Evolutionary conservation across 2,329 filamentous ascomycete genomes (phyloP), one percentile per base, ranked within the genome.

Genomic region (Claviceps pazoutovae): DNA sequence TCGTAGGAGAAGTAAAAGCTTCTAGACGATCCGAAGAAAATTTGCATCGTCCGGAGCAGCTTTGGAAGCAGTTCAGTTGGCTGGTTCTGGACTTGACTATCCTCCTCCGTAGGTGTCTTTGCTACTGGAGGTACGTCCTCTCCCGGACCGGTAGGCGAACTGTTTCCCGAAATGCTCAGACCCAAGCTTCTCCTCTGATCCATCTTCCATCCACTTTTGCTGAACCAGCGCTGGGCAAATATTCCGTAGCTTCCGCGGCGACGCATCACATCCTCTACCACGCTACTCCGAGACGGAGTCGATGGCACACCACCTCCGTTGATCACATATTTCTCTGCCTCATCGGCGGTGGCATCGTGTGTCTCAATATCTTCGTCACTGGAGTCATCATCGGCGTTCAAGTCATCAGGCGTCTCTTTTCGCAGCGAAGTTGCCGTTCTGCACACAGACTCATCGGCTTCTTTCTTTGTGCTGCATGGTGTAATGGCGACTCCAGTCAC

Each of bases 1-100:
- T 98, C 93, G 65, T 98, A 96, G 0, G 90, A 90, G 66, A 91
- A 98, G 71, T 85, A 97, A 66, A 96, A 97, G 64, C 88, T 96
- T 56, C 78, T 78, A 0, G 85, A 89, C 4, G 82, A 78, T 1
- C 86, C 83, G 62, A 96, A 91, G 54, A 95, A 79, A 51, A 97
- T 79, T 61, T 87, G 87, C 1, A 88, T 83, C 36, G 87, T 94
- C 42, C 85, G 79, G 43, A 98, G 67, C 41, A 97, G 74, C 62
- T 95, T 95, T 1, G 91, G 91, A 11, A 95, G 72, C 36, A 97
- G 68, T 4, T 76, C 60, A 6, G 70, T 66, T 16, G 67, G 66
- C 11, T 51, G 61, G 2, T 43, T 42, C 7, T 57, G 48, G 9
- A 30, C 53, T 6, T 64, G 64, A 2, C 47, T 7, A 5, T 69